Percentiles rank a stretch among this genome's conserved stretches.
phyloP scores from a whole-genome alignment of 148 eudicot species.

The Bassia scoparia region DNA sequence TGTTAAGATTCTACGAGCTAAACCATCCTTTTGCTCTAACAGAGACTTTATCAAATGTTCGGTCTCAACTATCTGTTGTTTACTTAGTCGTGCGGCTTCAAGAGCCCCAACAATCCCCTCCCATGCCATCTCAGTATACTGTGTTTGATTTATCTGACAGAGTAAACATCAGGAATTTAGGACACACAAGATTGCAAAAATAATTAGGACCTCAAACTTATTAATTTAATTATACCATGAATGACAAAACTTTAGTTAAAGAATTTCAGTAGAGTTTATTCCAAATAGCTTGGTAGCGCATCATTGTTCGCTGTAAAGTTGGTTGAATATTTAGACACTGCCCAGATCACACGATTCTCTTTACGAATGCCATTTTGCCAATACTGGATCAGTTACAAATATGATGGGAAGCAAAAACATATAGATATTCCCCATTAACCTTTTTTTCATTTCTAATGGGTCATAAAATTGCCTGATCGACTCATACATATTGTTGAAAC shows the following conservation, averaged over 20 bases:
- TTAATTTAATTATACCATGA: neutral
- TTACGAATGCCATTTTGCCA: too few relatives aligned
- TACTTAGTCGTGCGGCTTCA: conserved; percentile 69
- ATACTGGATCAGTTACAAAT: too few relatives aligned
- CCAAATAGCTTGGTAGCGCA: too few relatives aligned
- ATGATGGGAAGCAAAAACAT: too few relatives aligned
- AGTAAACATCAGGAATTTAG: conserved; percentile 9
- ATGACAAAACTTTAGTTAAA: neutral
- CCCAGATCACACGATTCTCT: too few relatives aligned
- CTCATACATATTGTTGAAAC: too few relatives aligned
- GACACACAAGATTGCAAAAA: conserved; percentile 14
- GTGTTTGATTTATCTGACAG: conserved; percentile 63
- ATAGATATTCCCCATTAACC: too few relatives aligned
- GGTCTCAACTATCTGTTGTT: conserved; percentile 89
- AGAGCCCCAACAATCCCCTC: conserved; percentile 87
- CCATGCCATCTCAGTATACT: conserved; percentile 98
- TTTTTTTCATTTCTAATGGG: too few relatives aligned
- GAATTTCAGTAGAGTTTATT: neutral
- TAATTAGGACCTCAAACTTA: too few relatives aligned
- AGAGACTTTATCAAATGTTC: conserved; percentile 96
- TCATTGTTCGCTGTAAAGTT: too few relatives aligned
- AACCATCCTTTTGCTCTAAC: conserved; percentile 91
- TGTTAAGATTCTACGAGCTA: conserved; percentile 83
- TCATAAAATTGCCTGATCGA: too few relatives aligned
- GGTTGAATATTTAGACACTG: too few relatives aligned